These are phyloP conservation scores for Plantago ovata DNA, from an alignment of 257 asterid genomes.

Conservation along the genomic window DNA sequence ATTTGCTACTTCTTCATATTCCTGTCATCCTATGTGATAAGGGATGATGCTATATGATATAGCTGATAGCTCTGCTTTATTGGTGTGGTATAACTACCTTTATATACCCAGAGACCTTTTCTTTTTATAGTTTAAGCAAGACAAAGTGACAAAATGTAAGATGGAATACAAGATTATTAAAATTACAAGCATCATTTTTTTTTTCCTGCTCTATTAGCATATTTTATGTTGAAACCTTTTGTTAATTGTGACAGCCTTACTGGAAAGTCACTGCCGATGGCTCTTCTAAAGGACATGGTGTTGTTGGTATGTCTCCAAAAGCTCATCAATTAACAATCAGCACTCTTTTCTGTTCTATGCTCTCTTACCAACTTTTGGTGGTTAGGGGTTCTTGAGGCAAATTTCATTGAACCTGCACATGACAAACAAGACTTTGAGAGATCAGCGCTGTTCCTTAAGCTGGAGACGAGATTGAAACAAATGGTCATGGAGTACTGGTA, in stretches of 20 bases:
- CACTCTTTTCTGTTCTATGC: neutral
- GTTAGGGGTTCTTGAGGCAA: slow-evolving; percentile 91
- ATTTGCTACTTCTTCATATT: slow-evolving; percentile 1
- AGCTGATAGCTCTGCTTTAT: neutral
- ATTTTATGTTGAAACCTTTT: slow-evolving; percentile 2
- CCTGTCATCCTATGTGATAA: slow-evolving; percentile 1
- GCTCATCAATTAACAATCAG: slow-evolving; percentile 5
- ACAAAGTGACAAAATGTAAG: no score
- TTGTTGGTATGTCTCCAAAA: slow-evolving; percentile 60
- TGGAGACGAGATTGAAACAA: slow-evolving; percentile 74
- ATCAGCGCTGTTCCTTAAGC: slow-evolving; percentile 58
- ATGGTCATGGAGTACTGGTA: slow-evolving; percentile 86
- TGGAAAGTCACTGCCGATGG: slow-evolving; percentile 96
- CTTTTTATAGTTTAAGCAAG: no score
- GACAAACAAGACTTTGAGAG: slow-evolving; percentile 98
- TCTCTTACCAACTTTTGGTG: slow-evolving; percentile 21
- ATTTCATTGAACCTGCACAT: slow-evolving; percentile 94
- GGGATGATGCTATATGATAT: neutral
- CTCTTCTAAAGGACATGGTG: slow-evolving; percentile 65
- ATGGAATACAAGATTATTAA: no score
- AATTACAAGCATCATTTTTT: no score
- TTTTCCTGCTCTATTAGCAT: no score
- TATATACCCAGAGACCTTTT: no score
- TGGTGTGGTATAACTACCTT: neutral
- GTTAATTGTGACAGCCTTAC: slow-evolving; percentile 65